Evolutionary conservation across 257 asterid genomes (phyloP).

Genomic region (Gentiana dahurica): DNA sequence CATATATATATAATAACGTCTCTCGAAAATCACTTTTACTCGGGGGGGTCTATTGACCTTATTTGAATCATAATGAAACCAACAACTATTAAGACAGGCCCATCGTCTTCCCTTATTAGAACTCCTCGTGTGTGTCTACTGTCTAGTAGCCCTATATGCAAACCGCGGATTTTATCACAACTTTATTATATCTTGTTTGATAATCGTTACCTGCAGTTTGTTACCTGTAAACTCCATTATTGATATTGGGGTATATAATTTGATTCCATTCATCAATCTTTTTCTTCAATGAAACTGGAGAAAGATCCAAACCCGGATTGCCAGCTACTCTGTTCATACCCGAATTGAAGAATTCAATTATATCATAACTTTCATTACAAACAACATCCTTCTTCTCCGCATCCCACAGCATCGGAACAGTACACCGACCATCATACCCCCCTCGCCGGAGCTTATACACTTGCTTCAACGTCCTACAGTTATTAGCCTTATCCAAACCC

Average conservation of each 20-base stretch:
- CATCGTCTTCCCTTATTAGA: too few species aligned
- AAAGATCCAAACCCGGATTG: conserved; percentile 57
- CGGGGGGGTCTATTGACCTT: too few species aligned
- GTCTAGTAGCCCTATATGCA: too few species aligned
- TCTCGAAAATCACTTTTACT: too few species aligned
- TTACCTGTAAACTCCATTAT: conserved; percentile 89
- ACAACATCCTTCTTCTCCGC: conserved; percentile 45
- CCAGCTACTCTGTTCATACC: conserved; percentile 47
- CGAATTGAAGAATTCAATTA: conserved; percentile 55
- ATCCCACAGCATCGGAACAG: conserved; percentile 97
- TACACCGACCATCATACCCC: conserved; percentile 63
- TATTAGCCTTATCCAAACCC: conserved; percentile 50
- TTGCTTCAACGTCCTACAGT: conserved; percentile 57
- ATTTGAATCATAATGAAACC: too few species aligned
- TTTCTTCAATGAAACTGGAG: conserved; percentile 44
- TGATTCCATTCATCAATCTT: conserved; percentile 63
- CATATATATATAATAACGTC: neutral
- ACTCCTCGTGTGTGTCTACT: too few species aligned
- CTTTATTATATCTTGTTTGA: too few species aligned
- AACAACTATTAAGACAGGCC: too few species aligned
- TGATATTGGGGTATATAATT: conserved; percentile 62
- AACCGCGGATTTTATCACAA: too few species aligned
- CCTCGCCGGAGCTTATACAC: conserved; percentile 52
- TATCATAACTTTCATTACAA: conserved; percentile 91
- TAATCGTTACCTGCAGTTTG: too few species aligned